Evolutionary conservation across 78 protist species (phyloP).

Genomic region (Dictyostelium purpureum): DNA sequence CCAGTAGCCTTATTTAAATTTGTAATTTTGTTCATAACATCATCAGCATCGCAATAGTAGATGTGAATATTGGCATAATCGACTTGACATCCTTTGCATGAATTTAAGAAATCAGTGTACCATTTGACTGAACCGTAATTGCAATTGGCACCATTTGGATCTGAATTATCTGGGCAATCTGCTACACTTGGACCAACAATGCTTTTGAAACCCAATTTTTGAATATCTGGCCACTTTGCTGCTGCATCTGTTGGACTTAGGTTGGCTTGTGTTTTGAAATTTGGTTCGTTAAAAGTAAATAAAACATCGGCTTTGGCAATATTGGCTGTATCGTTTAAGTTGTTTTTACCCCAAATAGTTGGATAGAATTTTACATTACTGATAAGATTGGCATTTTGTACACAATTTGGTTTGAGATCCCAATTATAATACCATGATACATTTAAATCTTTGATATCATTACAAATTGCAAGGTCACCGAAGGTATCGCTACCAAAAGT

Average conservation of each 20-base stretch:
- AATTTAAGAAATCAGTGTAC: conserved; percentile 1
- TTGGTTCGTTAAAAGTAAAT: conserved; percentile 44
- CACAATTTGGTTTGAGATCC: neutral
- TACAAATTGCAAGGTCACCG: neutral
- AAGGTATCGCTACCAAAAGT: neutral
- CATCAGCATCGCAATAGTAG: conserved; percentile 29
- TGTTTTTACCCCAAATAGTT: neutral
- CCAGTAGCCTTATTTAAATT: neutral
- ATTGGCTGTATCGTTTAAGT: neutral
- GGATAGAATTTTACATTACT: conserved; percentile 25
- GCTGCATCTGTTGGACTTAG: conserved; percentile 17
- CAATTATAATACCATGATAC: conserved; percentile 46
- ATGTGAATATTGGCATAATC: conserved; percentile 12
- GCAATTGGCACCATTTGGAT: neutral
- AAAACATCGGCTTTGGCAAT: neutral
- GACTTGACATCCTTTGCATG: conserved; percentile 1
- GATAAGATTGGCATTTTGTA: neutral
- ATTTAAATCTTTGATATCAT: neutral
- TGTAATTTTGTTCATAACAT: conserved; percentile 34
- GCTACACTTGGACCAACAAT: conserved; percentile 12
- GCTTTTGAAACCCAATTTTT: neutral
- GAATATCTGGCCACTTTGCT: neutral
- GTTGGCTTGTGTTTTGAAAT: neutral
- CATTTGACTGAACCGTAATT: neutral
- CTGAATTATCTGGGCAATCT: neutral